Percentiles rank a stretch among this genome's conserved stretches.
These are phyloP conservation scores for Centella asiatica DNA, from an alignment of 129 eudicot genomes.

Conservation along the genomic window DNA sequence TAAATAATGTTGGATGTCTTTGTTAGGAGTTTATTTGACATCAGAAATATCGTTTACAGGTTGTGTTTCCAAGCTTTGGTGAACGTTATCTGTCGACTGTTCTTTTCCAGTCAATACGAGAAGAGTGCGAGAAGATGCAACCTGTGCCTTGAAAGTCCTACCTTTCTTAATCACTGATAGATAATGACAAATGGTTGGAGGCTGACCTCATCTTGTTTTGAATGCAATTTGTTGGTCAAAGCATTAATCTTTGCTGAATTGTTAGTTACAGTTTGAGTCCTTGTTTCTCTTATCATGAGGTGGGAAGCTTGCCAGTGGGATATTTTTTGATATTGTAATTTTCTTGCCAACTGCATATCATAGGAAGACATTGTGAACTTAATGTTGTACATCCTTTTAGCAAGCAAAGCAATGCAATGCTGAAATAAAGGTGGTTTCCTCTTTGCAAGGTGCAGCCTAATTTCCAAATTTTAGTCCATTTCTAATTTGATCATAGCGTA, in stretches of 20 bases:
- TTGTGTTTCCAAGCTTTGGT: slow-evolving; percentile 33
- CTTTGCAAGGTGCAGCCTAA: too few species aligned
- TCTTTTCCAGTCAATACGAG: slow-evolving; percentile 29
- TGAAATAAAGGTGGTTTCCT: too few species aligned
- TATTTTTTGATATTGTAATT: too few species aligned
- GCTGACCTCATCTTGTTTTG: background rate
- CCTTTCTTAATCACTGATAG: background rate
- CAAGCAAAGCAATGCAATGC: slow-evolving; percentile 3
- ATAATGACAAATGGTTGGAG: background rate
- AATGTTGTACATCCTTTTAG: background rate
- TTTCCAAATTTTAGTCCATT: too few species aligned
- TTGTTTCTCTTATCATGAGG: background rate
- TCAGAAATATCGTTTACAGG: slow-evolving; percentile 5
- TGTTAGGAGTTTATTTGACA: background rate
- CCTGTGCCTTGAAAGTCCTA: slow-evolving; percentile 17
- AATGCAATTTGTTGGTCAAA: background rate
- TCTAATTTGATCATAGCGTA: too few species aligned
- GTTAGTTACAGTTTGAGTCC: background rate
- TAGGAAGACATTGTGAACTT: background rate
- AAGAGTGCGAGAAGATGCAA: slow-evolving; percentile 32
- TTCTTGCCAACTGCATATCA: background rate
- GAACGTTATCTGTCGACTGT: slow-evolving; percentile 24
- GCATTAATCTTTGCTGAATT: background rate
- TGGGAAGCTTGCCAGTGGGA: background rate
- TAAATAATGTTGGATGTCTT: background rate